These are phyloP conservation scores for Pseudonitzschia pungens DNA, from an alignment of 108 stramenopile genomes.

Conservation along the genomic window DNA sequence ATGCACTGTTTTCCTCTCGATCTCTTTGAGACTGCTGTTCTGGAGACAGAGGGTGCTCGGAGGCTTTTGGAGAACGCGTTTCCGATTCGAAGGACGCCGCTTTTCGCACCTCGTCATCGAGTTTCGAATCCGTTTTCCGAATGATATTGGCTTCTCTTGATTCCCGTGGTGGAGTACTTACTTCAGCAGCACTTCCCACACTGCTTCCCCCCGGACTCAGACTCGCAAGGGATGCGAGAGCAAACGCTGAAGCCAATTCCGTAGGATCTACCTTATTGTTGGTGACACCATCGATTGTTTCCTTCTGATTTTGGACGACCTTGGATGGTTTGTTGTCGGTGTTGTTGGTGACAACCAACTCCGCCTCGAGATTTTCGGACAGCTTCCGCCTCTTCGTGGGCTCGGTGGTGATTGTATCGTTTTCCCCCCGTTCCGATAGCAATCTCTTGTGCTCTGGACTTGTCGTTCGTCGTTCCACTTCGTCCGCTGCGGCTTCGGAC, in stretches of 20 bases:
- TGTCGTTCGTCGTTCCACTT: slow-evolving; percentile 4
- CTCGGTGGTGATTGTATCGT: neutral
- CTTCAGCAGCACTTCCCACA: neutral
- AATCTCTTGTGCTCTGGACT: slow-evolving; percentile 9
- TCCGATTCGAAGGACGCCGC: slow-evolving; percentile 26
- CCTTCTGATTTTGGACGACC: neutral
- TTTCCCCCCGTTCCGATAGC: neutral
- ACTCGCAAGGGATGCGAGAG: slow-evolving; percentile 35
- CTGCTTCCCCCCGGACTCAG: slow-evolving; percentile 1
- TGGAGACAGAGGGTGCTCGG: slow-evolving; percentile 9
- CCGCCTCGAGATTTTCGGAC: neutral
- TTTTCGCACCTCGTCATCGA: slow-evolving; percentile 12
- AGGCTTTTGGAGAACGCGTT: slow-evolving; percentile 27
- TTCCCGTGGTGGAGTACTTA: slow-evolving; percentile 7
- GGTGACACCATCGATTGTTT: neutral
- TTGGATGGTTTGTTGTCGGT: neutral
- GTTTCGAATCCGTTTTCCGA: neutral
- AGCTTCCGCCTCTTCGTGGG: neutral
- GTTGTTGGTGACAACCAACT: neutral
- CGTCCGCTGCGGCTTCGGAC: neutral
- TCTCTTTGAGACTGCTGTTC: slow-evolving; percentile 27
- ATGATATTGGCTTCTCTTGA: slow-evolving; percentile 5
- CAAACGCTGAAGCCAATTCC: slow-evolving; percentile 43
- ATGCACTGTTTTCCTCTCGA: neutral
- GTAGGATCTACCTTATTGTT: slow-evolving; percentile 30